Evolutionary conservation across 345 rosid species (phyloP).

Genomic region (Hirschfeldia incana): DNA sequence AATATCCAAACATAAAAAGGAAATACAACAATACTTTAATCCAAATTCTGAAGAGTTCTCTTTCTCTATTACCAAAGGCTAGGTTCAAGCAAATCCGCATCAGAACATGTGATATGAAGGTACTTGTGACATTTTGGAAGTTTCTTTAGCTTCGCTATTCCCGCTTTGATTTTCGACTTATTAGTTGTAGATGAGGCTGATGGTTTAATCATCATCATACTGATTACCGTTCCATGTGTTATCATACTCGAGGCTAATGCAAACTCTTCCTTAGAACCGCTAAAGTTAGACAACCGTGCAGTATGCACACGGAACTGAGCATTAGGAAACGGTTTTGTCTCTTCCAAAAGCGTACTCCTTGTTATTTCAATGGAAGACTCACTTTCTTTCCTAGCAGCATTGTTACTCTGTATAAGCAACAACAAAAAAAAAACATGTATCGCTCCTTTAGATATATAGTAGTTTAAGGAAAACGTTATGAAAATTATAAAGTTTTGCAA

Average conservation of each 20-base stretch:
- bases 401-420: not conserved
- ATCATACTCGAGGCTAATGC: conserved; percentile 5
- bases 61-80: not conserved
- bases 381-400: not conserved
- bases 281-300: not conserved
- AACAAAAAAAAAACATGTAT: not conserved
- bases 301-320: not conserved
- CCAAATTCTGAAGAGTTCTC: not conserved
- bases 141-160: not conserved
- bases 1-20: not conserved
- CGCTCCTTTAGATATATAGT: not conserved
- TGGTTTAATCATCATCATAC: not conserved
- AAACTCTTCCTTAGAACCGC: conserved; percentile 1
- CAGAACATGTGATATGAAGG: not conserved
- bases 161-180: not conserved
- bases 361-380: not conserved
- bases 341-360: not conserved
- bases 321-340: conserved; percentile 5
- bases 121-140: not conserved
- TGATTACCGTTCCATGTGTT: not conserved
- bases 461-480: not conserved
- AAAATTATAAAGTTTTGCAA: not conserved
- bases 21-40: not conserved
- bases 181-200: not conserved
- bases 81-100: not conserved